These are phyloP conservation scores for Fusarium solani-melongenae DNA, from an alignment of 2,329 filamentous ascomycete species.

Conservation along the genomic window DNA sequence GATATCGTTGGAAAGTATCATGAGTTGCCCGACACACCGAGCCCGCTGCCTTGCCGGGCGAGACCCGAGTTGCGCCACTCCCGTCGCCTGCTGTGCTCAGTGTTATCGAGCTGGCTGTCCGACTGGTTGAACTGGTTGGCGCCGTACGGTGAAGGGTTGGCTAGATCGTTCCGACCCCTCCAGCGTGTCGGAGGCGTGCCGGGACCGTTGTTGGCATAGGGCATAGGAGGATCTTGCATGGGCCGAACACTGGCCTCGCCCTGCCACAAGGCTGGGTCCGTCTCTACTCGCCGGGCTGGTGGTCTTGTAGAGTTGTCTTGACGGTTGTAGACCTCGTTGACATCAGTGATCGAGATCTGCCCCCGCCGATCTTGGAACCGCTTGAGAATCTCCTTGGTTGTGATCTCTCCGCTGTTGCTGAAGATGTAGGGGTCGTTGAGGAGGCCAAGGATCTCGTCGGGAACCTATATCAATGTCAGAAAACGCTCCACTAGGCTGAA, in stretches of 20 bases:
- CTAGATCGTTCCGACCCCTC: constrained; percentile 57
- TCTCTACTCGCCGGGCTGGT: constrained; percentile 77
- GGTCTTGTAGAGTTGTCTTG: constrained; percentile 67
- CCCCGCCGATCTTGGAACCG: constrained; percentile 84
- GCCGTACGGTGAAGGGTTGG: constrained; percentile 57
- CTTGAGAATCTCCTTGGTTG: constrained; percentile 96
- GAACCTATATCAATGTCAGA: constrained; percentile 71
- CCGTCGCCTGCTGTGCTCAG: constrained; percentile 58
- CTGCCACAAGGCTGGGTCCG: constrained; percentile 86
- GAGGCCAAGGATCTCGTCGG: constrained; percentile 88
- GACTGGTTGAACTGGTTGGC: constrained; percentile 57
- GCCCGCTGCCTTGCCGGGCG: constrained; percentile 61
- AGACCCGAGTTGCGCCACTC: constrained; percentile 70
- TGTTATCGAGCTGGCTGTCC: constrained; percentile 53
- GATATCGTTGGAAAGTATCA: constrained; percentile 43
- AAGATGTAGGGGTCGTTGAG: constrained; percentile 86
- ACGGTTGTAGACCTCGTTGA: constrained; percentile 66
- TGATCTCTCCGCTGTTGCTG: constrained; percentile 85
- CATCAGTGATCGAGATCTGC: constrained; percentile 69
- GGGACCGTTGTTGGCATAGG: constrained; percentile 52
- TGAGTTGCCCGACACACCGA: constrained; percentile 60
- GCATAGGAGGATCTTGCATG: constrained; percentile 69
- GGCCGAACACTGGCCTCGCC: constrained; percentile 87
- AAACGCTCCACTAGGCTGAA: not conserved
- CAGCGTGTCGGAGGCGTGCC: constrained; percentile 63